Base-by-base conservation (phyloP, 1,284 basidiomycete species). In the Boletus mariae region DNA sequence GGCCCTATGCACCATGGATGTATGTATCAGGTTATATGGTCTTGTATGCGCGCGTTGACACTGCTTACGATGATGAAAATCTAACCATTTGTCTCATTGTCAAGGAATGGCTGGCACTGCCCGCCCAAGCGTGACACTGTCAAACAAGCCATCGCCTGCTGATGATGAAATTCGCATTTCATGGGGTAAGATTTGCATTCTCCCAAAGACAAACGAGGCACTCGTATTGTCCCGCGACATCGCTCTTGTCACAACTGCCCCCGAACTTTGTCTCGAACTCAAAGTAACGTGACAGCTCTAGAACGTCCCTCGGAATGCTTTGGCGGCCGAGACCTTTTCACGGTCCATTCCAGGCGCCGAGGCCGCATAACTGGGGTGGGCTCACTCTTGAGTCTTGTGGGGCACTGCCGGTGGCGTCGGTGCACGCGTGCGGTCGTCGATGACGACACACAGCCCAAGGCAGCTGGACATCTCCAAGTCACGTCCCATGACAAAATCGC, bases 111-210 rank as follows among this genome's bases (percentile, higher is more conserved):
- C 29, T 35, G 20, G 32, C 45, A 32, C 32, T 35, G 32, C 31
- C 35, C 26, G 23, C 28, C 38, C 32, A 8, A 10, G 13, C 25
- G 45, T 34, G 31, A 26, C 35, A 29, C 26, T 1, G 25, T 29
- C n/a, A 38, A 10, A 29, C 35, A 17, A 17, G 10, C 28, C 43
- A 32, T 20, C 28, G 4, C 8, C 45, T 44, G 31, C 51, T 25
- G 20, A 10, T 26, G 40, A 34, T 10, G 35, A 49, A 45, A 60
- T 44, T 44, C 48, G 51, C 45, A 40, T 55, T 45, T 32, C 50
- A 20, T 9, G 37, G 46, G 49, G 17, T 49, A 34, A 49, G 42
- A 40, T n/a, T 23, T 38, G 11, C 37, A 51, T 49, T 51, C 31
- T 32, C 2, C 11, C 8, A 25, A 47, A 45, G 29, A 41, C 44